These are phyloP conservation scores for Pseudogymnoascus sp. DNA, from an alignment of 2,329 filamentous ascomycete genomes.

Conservation along the genomic window DNA sequence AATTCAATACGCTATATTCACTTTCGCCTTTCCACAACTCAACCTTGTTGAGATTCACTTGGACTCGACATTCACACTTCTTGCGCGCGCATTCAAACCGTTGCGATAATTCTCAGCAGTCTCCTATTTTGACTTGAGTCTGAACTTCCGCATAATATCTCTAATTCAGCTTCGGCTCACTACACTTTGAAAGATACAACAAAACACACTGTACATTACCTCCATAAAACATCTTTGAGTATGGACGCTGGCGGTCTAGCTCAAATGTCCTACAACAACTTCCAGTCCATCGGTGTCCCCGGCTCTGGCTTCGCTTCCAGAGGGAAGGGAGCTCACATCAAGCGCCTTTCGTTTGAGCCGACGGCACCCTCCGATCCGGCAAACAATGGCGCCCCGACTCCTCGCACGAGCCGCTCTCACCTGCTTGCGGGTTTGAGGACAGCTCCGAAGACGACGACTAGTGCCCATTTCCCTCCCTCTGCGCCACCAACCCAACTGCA, in stretches of 20 bases:
- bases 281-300: slow-evolving; percentile 68
- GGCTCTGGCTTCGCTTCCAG: slow-evolving; percentile 77
- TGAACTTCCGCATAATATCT: slow-evolving; percentile 2
- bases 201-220: slow-evolving; percentile 7
- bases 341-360: slow-evolving; percentile 73
- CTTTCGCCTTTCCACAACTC: background rate
- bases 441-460: slow-evolving; percentile 76
- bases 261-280: slow-evolving; percentile 94
- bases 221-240: slow-evolving; percentile 17
- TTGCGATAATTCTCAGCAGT: slow-evolving; percentile 5
- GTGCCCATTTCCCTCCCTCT: slow-evolving; percentile 60
- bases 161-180: slow-evolving; percentile 2
- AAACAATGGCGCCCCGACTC: slow-evolving; percentile 66
- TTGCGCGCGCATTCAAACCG: background rate
- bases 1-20: background rate
- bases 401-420: slow-evolving; percentile 89
- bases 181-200: background rate
- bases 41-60: background rate
- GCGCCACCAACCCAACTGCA: slow-evolving; percentile 50
- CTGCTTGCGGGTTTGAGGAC: slow-evolving; percentile 88
- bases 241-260: slow-evolving; percentile 98
- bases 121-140: background rate
- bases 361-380: slow-evolving; percentile 61
- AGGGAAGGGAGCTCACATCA: slow-evolving; percentile 73
- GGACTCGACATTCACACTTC: slow-evolving; percentile 1